phyloP scores from a whole-genome alignment of 2,329 filamentous ascomycete genomes.

The Diatrype stigma region DNA sequence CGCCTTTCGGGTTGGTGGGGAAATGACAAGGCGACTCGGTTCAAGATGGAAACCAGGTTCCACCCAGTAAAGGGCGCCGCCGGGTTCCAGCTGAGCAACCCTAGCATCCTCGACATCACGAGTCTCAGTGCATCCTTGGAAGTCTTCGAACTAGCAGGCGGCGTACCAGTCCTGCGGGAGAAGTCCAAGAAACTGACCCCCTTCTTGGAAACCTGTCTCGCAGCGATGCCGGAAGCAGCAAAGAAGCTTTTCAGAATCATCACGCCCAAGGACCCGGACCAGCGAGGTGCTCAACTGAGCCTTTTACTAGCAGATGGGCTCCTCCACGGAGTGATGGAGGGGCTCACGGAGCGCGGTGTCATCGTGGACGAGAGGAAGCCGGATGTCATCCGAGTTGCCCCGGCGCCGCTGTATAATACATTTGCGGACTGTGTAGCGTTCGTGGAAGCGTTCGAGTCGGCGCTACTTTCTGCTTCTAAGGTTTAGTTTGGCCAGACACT shows the following conservation, averaged over 20 bases:
- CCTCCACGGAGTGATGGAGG: conserved; percentile 57
- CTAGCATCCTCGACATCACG: conserved; percentile 69
- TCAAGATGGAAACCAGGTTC: conserved; percentile 74
- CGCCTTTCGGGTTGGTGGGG: conserved; percentile 80
- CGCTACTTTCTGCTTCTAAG: conserved; percentile 19
- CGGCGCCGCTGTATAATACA: conserved; percentile 70
- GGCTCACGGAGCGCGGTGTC: conserved; percentile 57
- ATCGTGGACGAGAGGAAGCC: conserved; percentile 73
- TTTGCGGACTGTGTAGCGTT: conserved; percentile 63
- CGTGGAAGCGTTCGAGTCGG: conserved; percentile 34
- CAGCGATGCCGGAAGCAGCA: conserved; percentile 31
- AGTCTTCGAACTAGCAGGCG: conserved; percentile 62
- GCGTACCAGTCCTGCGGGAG: conserved; percentile 57
- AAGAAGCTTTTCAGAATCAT: conserved; percentile 50
- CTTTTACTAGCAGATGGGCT: conserved; percentile 53
- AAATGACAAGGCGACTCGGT: conserved; percentile 63
- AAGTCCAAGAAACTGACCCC: conserved; percentile 64
- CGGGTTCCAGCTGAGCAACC: conserved; percentile 75
- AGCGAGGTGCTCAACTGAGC: conserved; percentile 71
- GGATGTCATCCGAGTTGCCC: conserved; percentile 71
- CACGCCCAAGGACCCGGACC: conserved; percentile 59
- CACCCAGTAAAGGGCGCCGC: conserved; percentile 67
- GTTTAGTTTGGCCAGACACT: not conserved
- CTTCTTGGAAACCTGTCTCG: conserved; percentile 62
- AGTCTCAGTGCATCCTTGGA: conserved; percentile 65